Conservation (phyloP, 371 early-diverging fungal genomes). For the Neoconidiobolus thromboides region DNA sequence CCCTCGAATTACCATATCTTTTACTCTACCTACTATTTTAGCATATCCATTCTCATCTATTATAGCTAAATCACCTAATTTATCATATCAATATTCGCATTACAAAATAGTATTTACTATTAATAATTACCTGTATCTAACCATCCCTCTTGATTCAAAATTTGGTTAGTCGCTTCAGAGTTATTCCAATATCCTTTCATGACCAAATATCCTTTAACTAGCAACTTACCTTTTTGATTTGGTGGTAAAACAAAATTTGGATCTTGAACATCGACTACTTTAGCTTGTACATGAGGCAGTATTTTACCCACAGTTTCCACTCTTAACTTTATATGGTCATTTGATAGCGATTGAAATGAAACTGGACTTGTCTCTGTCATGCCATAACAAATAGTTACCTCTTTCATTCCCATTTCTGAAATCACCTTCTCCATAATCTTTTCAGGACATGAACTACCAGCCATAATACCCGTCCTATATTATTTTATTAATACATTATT, state of each 20-base stretch:
- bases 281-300: slow-evolving; percentile 17
- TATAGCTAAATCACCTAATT: slow-evolving; percentile 12
- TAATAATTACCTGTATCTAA: slow-evolving; percentile 28
- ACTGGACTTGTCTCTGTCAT: slow-evolving; percentile 25
- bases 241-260: slow-evolving; percentile 13
- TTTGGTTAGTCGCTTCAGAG: slow-evolving; percentile 18
- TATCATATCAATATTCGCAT: neutral
- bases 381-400: slow-evolving; percentile 20
- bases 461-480: slow-evolving; percentile 19
- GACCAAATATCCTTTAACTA: slow-evolving; percentile 27
- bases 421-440: slow-evolving; percentile 20
- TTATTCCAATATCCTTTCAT: slow-evolving; percentile 29
- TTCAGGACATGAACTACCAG: slow-evolving; percentile 20
- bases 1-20: slow-evolving; percentile 25
- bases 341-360: slow-evolving; percentile 18
- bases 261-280: slow-evolving; percentile 14
- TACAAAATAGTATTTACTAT: slow-evolving; percentile 14
- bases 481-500: neutral
- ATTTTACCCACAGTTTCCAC: slow-evolving; percentile 18
- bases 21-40: slow-evolving; percentile 28
- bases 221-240: slow-evolving; percentile 23
- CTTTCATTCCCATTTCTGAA: slow-evolving; percentile 15
- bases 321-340: slow-evolving; percentile 17
- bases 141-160: slow-evolving; percentile 25
- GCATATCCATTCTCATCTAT: slow-evolving; percentile 26